Base-by-base conservation (phyloP, 129 eudicot species). In the Escallonia herrerae region DNA sequence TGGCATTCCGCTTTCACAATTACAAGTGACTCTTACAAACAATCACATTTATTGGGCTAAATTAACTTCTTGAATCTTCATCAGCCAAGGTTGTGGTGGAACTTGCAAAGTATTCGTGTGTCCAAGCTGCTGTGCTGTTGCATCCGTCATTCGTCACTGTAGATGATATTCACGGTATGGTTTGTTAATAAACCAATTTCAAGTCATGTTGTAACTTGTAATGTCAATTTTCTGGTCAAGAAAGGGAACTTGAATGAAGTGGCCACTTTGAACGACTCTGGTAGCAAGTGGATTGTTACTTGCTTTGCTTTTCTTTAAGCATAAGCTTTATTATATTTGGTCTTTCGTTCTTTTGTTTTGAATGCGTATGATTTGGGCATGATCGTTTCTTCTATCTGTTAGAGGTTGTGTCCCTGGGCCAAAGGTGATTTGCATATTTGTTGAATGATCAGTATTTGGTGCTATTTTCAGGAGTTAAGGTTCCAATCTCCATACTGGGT, bases 31-130 rank as follows among this genome's bases (percentile, higher is more conserved):
- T 22, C 33, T 22, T 22, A 22, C 33, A 22, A 22, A 22, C 33
- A 22, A 22, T 22, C 33, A 22, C 33, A 1, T 22, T 22, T 3
- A 10, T 66, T 41, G 12, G 51, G 41, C 50, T 37, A 48, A 14
- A 47, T 22, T 63, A 12, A 42, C 46, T 33, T 57, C 49, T 8
- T 50, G 12, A 5, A 39, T 1, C 58, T 13, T 66, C 39, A 50
- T 7, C 82, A 83, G 88, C 77, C 68, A 79, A 83, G 77, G 88
- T 75, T 65, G 84, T 60, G 6, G 82, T 76, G 68, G 78, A 71
- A 53, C 73, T 79, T 15, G 73, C 74, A 13, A 73, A 68, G 69
- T 44, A 56, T 52, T 77, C 60, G 42, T 38, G 67, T 44, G 72
- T 79, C 72, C 77, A 83, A 75, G 88, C 88, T 56, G 81, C 73